Evolutionary conservation across 202 grass and related monocot species (phyloP).

Genomic region (Carex arenaria): DNA sequence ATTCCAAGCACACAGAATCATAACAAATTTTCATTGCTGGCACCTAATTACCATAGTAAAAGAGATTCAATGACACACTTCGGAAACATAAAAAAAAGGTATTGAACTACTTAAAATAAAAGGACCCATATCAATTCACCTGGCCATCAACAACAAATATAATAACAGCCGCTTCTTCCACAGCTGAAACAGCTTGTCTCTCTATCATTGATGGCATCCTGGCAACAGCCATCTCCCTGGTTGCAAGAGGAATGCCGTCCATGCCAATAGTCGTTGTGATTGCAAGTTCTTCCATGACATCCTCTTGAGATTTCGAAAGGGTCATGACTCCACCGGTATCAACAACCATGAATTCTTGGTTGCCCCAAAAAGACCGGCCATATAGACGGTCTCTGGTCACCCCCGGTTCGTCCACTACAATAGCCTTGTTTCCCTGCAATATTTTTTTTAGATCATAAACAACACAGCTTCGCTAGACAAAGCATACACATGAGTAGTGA

Average conservation of each 20-base stretch:
- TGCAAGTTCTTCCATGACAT: constrained; percentile 90
- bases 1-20: background rate
- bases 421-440: constrained; percentile 67
- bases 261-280: constrained; percentile 86
- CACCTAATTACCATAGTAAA: background rate
- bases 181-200: constrained; percentile 81
- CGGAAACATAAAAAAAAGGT: background rate
- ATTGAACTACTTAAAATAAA: background rate
- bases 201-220: constrained; percentile 97
- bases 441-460: background rate
- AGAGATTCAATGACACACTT: background rate
- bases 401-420: constrained; percentile 94
- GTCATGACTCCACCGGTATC: constrained; percentile 90
- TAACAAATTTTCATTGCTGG: background rate
- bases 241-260: constrained; percentile 83
- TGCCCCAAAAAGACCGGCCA: constrained; percentile 69
- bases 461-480: background rate
- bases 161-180: constrained; percentile 70
- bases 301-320: constrained; percentile 67
- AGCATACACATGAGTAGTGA: background rate
- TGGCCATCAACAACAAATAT: constrained; percentile 93
- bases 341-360: constrained; percentile 80
- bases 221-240: constrained; percentile 80
- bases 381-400: constrained; percentile 90
- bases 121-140: constrained; percentile 22